Evolutionary conservation across 192 early-diverging fungal genomes (phyloP).

Genomic region (Entomortierella beljakovae): DNA sequence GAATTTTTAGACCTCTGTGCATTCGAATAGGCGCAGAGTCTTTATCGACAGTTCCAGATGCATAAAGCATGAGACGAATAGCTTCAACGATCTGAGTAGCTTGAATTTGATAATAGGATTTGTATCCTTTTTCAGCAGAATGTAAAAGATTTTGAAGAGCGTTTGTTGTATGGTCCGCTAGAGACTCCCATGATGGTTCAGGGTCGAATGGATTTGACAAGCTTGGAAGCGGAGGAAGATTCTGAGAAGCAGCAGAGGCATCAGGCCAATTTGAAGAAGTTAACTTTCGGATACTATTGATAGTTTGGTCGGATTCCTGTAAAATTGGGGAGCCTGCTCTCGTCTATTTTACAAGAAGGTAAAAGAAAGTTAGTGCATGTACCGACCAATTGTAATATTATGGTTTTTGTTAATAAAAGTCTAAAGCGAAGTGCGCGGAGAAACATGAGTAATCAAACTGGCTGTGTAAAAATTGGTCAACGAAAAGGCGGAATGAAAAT

Average conservation of each 20-base stretch:
- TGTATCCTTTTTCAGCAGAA: conserved; percentile 47
- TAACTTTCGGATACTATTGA: too few relatives aligned
- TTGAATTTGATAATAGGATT: conserved; percentile 41
- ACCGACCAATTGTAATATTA: too few relatives aligned
- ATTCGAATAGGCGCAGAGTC: conserved; percentile 74
- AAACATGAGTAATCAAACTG: too few relatives aligned
- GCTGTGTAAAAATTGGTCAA: too few relatives aligned
- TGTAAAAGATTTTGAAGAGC: conserved; percentile 39
- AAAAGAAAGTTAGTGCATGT: too few relatives aligned
- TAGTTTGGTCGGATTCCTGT: conserved; percentile 3
- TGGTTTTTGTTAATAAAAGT: too few relatives aligned
- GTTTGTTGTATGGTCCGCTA: conserved; percentile 36
- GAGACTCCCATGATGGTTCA: conserved; percentile 43
- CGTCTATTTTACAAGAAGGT: too few relatives aligned
- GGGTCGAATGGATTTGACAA: conserved; percentile 46
- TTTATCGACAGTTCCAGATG: conserved; percentile 79
- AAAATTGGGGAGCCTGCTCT: conserved; percentile 33
- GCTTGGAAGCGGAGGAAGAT: conserved; percentile 29
- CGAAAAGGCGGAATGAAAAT: not conserved
- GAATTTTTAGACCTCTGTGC: conserved; percentile 71
- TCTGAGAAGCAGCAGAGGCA: not conserved
- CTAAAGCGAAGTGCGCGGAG: too few relatives aligned
- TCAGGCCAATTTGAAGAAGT: not conserved
- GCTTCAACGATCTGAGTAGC: conserved; percentile 71
- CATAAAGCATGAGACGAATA: conserved; percentile 86